Base-by-base conservation (phyloP, 176 grass and related monocot genomes). In the Juncus inflexus region DNA sequence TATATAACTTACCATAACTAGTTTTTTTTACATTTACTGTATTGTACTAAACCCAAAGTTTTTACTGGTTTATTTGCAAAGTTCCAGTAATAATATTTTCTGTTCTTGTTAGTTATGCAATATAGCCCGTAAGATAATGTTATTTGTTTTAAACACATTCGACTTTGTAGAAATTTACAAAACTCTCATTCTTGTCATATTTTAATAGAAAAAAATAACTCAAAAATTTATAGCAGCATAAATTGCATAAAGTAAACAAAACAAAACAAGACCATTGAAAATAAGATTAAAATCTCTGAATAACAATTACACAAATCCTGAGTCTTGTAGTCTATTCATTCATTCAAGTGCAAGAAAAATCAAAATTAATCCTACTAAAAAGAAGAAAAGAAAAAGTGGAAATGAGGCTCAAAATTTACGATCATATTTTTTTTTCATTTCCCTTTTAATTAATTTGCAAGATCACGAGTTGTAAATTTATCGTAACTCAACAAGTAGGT, bases 401-500 rank as follows among this genome's bases (percentile, higher is more conserved):
- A 54, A 61, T 13, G 9, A 7, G 38, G 42, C 55, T 57, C 42
- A 1, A 42, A 28, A 28, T 28, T 28, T 28, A 28, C 19, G 19
- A 28, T 28, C 19, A 28, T 28, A 28, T 28, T 28, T 28, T 28
- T 28, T 52, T 55, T 36, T 15, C 36, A 69, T 5, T 7, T 12
- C 36, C 64, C 52, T 50, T 12, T 54, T 4, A 58, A 3, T 54
- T 38, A n/a, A 37, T 54, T 58, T 15, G n/a, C 52, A 58, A 55
- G 11, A 42, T 15, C 36, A 58, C 37, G 58, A 11, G 28, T n/a
- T 71, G 15, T 52, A 35, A 35, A 59, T 64, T 71, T 76, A 83
- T 42, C 49, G 73, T 52, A 76, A 77, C 76, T 88, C 77, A 57
- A 88, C 73, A 4, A 83, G 80, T 39, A 83, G 41, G 63, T 76